Base-by-base conservation (phyloP, 495 filamentous ascomycete genomes). In the Penicillium lividum region DNA sequence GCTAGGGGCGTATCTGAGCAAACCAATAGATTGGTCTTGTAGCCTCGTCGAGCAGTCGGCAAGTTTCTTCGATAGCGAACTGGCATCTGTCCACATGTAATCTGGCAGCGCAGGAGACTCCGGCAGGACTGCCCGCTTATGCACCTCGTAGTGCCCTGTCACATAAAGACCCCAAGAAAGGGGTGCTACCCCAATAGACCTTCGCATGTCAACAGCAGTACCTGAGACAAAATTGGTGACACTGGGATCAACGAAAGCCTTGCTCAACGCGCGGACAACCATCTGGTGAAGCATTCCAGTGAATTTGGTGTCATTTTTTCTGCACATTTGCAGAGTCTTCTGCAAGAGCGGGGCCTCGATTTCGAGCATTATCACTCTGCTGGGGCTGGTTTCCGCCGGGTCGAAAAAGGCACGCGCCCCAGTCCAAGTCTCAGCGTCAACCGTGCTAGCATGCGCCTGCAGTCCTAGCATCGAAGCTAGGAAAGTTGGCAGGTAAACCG, bases 1-100 rank as follows among this genome's bases (percentile, higher is more conserved):
- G 40, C 57, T 64, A 1, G 62, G 65, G 0, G 48, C 58, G 25
- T 70, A 70, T 51, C 68, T 53, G 28, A 70, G 51, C 13, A 70
- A 31, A 0, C 68, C 68, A 22, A 70, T 59, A 3, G 65, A 53
- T 42, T 70, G 68, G 22, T 70, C 68, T 4, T 70, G 62, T 6
- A 68, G 58, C 3, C 46, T 53, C 1, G 53, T 47, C 1, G 10
- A 56, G 22, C 65, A 66, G 18, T 52, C 58, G n/a, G 65, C 62
- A 13, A 70, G 58, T 7, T 28, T 56, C 40, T 58, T 55, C 5
- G 68, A 66, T 28, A 68, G 62, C 13, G 38, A 47, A 11, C 58
- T 61, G 1, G 68, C 60, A 8, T 62, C 42, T 7, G 38, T 11
- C 68, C 68, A 70, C 53, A 56, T 59, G 11, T 61, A 61, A 16